Evolutionary conservation across 768 basidiomycete genomes (phyloP), one percentile per base, ranked within the genome.

Genomic region (Neoboletus subvelutipes): DNA sequence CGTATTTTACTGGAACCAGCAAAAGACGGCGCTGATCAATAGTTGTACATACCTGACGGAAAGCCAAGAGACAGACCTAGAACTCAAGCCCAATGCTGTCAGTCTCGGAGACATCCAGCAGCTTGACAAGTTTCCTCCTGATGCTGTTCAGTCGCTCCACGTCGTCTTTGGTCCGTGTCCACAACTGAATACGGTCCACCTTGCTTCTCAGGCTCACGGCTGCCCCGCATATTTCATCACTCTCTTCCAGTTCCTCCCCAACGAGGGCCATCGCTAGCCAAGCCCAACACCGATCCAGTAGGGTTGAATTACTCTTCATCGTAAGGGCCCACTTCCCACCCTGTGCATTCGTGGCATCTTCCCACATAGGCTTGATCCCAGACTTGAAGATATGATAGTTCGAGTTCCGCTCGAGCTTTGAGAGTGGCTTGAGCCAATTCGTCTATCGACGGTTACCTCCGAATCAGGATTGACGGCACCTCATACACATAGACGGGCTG

Each of bases 291-390:
- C 89, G 80, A 76, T 97, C 94, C 49, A 96, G 76, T 64, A 94
- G 70, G 46, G 74, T 72, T 4, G 91, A 85, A 61, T 87, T 90
- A 64, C 88, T 87, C 77, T 89, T 88, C 87, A 96, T 92, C 65
- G 92, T 92, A 55, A 98, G 73, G 20, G 94, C 92, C 94, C 94
- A 97, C 75, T 94, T 95, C 36, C 94, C 94, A 20, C 94, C 94
- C 52, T 87, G 82, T 26, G 90, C 89, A 67, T 97, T 97, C 52
- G 92, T 90, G 31, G 83, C 83, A 70, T 96, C 94, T 75, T 96
- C 94, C 94, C 94, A 97, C 94, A 97, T 96, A 15, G 92, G 92
- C 68, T 93, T 92, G 77, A 94, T 94, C 18, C 91, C 91, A 20
- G 84, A 80, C 75, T 96, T 96, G 83, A 98, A 97, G 54, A 98